Evolutionary conservation across 116 monocot genomes (phyloP).

Genomic region (Zostera marina): DNA sequence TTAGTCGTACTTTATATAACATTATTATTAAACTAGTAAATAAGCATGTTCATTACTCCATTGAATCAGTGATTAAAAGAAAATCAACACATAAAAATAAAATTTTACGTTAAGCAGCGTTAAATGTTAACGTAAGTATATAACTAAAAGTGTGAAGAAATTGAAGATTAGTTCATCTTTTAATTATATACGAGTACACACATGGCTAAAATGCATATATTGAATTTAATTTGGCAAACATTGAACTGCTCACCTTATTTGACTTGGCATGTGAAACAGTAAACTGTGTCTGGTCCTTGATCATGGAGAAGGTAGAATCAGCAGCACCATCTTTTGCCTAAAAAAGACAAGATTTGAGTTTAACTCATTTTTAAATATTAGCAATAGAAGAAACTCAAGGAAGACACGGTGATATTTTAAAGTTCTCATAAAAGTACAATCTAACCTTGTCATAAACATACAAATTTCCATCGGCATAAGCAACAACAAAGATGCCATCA

Average conservation of each 20-base stretch:
- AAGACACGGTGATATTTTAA: too few relatives aligned
- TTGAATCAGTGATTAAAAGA: too few relatives aligned
- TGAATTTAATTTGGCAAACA: neutral
- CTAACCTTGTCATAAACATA: slow-evolving; percentile 2
- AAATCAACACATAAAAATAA: too few relatives aligned
- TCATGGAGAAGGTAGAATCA: slow-evolving; percentile 62
- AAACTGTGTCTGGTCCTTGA: slow-evolving; percentile 80
- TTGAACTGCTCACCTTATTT: slow-evolving; percentile 43
- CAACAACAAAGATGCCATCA: too few relatives aligned
- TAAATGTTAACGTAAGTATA: too few relatives aligned
- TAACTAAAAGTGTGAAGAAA: too few relatives aligned
- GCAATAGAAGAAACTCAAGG: too few relatives aligned
- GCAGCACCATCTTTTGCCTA: slow-evolving; percentile 80
- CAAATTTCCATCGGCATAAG: neutral
- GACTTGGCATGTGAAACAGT: slow-evolving; percentile 76
- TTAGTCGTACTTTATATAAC: neutral
- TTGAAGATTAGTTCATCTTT: too few relatives aligned
- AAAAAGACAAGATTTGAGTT: neutral
- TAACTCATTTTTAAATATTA: too few relatives aligned
- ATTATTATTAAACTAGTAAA: neutral
- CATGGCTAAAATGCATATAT: neutral
- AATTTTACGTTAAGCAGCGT: too few relatives aligned
- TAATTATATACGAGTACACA: too few relatives aligned
- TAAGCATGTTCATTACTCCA: too few relatives aligned
- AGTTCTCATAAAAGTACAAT: neutral